Base-by-base conservation (phyloP, 495 filamentous ascomycete genomes). In the Penicillium parvum region DNA sequence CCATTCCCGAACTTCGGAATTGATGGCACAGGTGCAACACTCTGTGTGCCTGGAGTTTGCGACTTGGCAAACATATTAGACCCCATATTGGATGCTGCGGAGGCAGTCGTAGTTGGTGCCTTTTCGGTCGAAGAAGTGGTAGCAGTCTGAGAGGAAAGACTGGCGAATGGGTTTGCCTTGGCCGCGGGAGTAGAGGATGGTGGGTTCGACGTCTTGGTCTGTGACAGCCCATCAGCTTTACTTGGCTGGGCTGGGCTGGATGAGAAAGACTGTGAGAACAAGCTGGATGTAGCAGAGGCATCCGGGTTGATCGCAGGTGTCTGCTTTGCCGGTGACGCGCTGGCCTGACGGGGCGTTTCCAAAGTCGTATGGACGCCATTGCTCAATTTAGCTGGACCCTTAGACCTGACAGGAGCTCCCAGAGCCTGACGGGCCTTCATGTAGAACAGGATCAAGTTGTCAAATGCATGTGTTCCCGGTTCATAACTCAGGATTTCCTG, bases 201-300 rank as follows among this genome's bases (percentile, higher is more conserved):
- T 0, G 55, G 49, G 42, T 59, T 64, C 3, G 37, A 27, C 16
- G 22, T 37, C 20, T 33, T 16, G 3, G 41, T 18, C 2, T 40
- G 38, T 12, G 49, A 11, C 11, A 52, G 19, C 10, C 27, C 28
- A 21, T 46, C 30, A 7, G 40, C 23, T n/a, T n/a, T n/a, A n/a
- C n/a, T n/a, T 3, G 47, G 6, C 10, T 53, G 2, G 32, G 23
- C 35, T 15, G 43, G 26, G 15, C 47, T 39, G 10, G 57, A 52
- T 2, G 66, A 69, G 27, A 71, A 71, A 8, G 69, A 67, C 41
- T 64, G 58, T n/a, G 68, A 66, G 25, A 73, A 73, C 14, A 69
- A 51, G n/a, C 54, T 54, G 20, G 45, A 36, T 14, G 40, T 45
- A 18, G 44, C 32, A 14, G 11, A 7, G 7, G 20, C 21, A 3